phyloP scores from a whole-genome alignment of 2,329 filamentous ascomycete species.

The Trichoderma endophyticum region DNA sequence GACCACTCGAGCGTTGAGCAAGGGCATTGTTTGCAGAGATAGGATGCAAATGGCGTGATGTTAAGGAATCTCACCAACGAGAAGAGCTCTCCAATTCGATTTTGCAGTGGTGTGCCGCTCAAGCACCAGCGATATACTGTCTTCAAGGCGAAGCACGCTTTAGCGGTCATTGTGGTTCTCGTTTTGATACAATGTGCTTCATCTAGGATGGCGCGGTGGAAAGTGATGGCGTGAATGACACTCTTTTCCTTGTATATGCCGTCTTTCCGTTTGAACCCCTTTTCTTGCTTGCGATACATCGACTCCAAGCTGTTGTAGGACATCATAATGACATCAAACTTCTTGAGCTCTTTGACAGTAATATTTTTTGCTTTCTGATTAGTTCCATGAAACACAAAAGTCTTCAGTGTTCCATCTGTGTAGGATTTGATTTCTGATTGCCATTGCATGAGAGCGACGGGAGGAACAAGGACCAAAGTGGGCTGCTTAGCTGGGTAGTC shows the following conservation, averaged over 20 bases:
- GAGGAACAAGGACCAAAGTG: slow-evolving; percentile 84
- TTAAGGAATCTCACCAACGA: slow-evolving; percentile 90
- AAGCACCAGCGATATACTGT: slow-evolving; percentile 93
- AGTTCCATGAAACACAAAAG: slow-evolving; percentile 85
- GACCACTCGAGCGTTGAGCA: slow-evolving; percentile 84
- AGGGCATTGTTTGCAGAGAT: slow-evolving; percentile 83
- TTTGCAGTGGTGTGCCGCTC: slow-evolving; percentile 92
- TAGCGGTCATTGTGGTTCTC: slow-evolving; percentile 85
- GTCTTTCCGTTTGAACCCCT: slow-evolving; percentile 79
- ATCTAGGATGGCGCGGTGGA: slow-evolving; percentile 89
- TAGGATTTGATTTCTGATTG: slow-evolving; percentile 75
- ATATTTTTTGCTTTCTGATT: slow-evolving; percentile 79
- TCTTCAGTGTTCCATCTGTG: slow-evolving; percentile 85
- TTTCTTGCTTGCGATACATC: slow-evolving; percentile 86
- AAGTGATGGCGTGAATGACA: slow-evolving; percentile 78
- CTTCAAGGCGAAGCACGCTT: slow-evolving; percentile 88
- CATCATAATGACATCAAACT: slow-evolving; percentile 93
- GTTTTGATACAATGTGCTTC: slow-evolving; percentile 95
- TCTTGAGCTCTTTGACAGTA: slow-evolving; percentile 69
- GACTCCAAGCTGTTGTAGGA: slow-evolving; percentile 93
- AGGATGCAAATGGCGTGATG: slow-evolving; percentile 83
- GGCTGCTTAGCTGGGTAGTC: slow-evolving; percentile 83
- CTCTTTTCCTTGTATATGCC: slow-evolving; percentile 77
- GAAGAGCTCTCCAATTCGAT: slow-evolving; percentile 96
- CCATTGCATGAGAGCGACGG: slow-evolving; percentile 96